Conservation (phyloP, 371 early-diverging fungal species). For the Dichotomocladium elegans region DNA sequence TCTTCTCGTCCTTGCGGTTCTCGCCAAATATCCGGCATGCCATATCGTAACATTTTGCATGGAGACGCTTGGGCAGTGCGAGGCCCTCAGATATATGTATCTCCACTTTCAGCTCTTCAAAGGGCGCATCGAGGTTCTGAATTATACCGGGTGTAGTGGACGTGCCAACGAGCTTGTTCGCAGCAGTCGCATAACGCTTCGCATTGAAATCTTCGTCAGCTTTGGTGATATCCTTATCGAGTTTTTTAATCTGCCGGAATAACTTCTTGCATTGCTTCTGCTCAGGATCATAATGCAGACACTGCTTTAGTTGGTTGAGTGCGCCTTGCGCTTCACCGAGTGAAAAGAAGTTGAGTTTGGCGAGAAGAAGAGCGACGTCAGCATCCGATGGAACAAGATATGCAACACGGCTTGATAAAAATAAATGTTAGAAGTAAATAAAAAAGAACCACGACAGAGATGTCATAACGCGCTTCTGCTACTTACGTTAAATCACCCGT, state of each 20-base stretch:
- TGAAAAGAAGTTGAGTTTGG: conserved; percentile 71
- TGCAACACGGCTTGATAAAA: conserved; percentile 54
- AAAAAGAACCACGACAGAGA: not conserved
- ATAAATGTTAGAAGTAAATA: not conserved
- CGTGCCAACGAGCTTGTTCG: conserved; percentile 57
- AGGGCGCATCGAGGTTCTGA: conserved; percentile 43
- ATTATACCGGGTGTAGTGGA: conserved; percentile 46
- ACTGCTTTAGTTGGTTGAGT: conserved; percentile 71
- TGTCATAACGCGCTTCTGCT: not conserved
- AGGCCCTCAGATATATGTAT: conserved; percentile 22
- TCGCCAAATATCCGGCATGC: conserved; percentile 64
- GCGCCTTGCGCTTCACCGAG: conserved; percentile 70
- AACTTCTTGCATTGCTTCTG: conserved; percentile 77
- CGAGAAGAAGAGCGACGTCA: conserved; percentile 55
- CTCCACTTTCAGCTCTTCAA: conserved; percentile 23
- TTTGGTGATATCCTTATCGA: conserved; percentile 71
- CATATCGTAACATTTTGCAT: conserved; percentile 49
- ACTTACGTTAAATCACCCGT: conserved; percentile 73
- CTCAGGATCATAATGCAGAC: conserved; percentile 88
- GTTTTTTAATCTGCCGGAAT: conserved; percentile 68
- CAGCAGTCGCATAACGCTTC: conserved; percentile 62
- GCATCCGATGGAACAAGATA: conserved; percentile 67
- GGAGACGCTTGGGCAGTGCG: conserved; percentile 51
- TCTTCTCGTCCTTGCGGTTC: conserved; percentile 43
- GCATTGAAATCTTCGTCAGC: conserved; percentile 52